Percentiles rank a stretch among this genome's conserved stretches.
Evolutionary conservation across 2,329 filamentous ascomycete species (phyloP).

Genomic region (Aquanectria penicillioides): DNA sequence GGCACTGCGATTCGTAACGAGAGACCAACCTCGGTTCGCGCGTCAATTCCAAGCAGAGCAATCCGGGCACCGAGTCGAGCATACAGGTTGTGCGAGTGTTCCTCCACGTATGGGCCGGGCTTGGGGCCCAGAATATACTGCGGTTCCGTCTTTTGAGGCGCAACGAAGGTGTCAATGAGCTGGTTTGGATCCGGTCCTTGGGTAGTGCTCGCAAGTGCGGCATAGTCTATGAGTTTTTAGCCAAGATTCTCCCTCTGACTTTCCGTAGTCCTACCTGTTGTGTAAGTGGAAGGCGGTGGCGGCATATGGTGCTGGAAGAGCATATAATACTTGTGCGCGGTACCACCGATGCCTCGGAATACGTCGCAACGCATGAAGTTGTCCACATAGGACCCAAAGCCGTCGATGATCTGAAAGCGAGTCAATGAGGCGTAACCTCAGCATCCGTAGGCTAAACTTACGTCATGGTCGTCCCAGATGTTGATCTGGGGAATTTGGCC

Average conservation of each 20-base stretch:
- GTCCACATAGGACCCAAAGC: conserved; percentile 93
- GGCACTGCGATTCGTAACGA: neutral
- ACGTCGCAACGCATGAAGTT: conserved; percentile 94
- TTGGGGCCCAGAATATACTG: conserved; percentile 83
- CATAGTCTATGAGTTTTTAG: conserved; percentile 36
- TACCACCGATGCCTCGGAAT: conserved; percentile 89
- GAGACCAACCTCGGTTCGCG: conserved; percentile 78
- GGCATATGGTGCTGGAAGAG: conserved; percentile 95
- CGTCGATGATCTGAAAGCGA: conserved; percentile 79
- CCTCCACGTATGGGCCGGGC: conserved; percentile 88
- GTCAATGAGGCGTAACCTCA: conserved; percentile 44
- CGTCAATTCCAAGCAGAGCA: conserved; percentile 89
- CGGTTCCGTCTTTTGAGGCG: conserved; percentile 63
- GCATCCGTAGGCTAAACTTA: conserved; percentile 56
- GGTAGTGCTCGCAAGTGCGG: conserved; percentile 44
- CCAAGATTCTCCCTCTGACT: neutral
- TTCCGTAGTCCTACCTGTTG: conserved; percentile 47
- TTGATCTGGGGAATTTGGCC: conserved; percentile 96
- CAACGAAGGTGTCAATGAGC: conserved; percentile 78
- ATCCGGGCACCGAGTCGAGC: conserved; percentile 84
- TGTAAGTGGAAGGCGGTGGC: conserved; percentile 86
- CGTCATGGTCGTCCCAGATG: conserved; percentile 96
- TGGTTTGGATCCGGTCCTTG: conserved; percentile 76
- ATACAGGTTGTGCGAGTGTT: conserved; percentile 88
- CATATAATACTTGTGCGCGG: conserved; percentile 98